A percentile compares a stretch with the other conserved stretches of the same genome.
Conservation (phyloP, 164 flowering plant species). For the Echeveria elegans region DNA sequence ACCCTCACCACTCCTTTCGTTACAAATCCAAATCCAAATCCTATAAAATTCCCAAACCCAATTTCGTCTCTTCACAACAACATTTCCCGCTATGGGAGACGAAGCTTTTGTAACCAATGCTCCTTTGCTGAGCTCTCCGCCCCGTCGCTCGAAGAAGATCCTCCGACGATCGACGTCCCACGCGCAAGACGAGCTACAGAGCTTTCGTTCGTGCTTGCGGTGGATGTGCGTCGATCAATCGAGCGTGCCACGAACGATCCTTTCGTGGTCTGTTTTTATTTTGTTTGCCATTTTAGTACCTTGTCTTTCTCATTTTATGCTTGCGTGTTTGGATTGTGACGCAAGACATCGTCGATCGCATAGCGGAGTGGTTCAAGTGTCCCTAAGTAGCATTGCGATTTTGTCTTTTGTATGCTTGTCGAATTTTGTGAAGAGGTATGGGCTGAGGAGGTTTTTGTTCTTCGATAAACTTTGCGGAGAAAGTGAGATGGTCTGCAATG, state of each 20-base stretch:
- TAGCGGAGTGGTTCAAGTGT: slow-evolving; percentile 57
- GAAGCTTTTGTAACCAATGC: slow-evolving; percentile 1
- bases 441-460: slow-evolving; percentile 71
- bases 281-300: slow-evolving; percentile 54
- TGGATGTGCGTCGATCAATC: slow-evolving; percentile 96
- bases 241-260: slow-evolving; percentile 19
- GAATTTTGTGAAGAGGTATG: slow-evolving; percentile 43
- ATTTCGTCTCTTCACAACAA: slow-evolving; percentile 2
- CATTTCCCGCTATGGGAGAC: slow-evolving; percentile 7
- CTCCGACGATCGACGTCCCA: slow-evolving; percentile 35
- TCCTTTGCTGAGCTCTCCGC: not conserved
- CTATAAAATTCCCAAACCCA: not conserved
- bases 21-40: not conserved
- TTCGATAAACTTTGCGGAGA: slow-evolving; percentile 72
- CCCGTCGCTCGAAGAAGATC: slow-evolving; percentile 3
- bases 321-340: slow-evolving; percentile 63
- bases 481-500: slow-evolving; percentile 61
- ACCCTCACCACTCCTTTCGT: not conserved
- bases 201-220: slow-evolving; percentile 58
- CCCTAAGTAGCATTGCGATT: slow-evolving; percentile 51
- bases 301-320: slow-evolving; percentile 47
- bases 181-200: slow-evolving; percentile 53
- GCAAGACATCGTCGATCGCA: slow-evolving; percentile 48
- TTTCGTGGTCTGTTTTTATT: slow-evolving; percentile 70
- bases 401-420: slow-evolving; percentile 69